Percentiles rank a stretch among this genome's conserved stretches.
These are phyloP conservation scores for Amphichorda felina DNA, from an alignment of 2,329 filamentous ascomycete species.

Conservation along the genomic window DNA sequence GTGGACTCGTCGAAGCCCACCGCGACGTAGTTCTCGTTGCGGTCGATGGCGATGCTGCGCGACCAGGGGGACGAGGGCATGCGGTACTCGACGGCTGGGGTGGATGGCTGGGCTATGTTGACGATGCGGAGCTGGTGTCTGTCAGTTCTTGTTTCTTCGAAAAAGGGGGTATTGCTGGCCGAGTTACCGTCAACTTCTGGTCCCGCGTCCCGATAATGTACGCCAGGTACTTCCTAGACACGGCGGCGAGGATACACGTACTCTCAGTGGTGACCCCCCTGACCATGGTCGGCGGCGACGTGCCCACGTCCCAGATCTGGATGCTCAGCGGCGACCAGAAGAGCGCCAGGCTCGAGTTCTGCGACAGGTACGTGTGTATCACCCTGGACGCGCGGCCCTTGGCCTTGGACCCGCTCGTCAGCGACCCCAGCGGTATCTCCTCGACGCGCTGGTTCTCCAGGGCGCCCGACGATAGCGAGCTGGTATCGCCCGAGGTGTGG, in stretches of 20 bases:
- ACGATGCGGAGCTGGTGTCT: slow-evolving; percentile 20
- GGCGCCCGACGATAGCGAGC: slow-evolving; percentile 20
- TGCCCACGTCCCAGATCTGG: slow-evolving; percentile 24
- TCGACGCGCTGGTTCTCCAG: slow-evolving; percentile 21
- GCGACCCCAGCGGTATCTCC: slow-evolving; percentile 21
- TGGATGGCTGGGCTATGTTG: slow-evolving; percentile 18
- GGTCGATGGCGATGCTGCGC: slow-evolving; percentile 24
- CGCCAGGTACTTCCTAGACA: slow-evolving; percentile 21
- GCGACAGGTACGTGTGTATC: slow-evolving; percentile 22
- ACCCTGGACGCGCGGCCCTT: slow-evolving; percentile 17
- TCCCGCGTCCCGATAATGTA: slow-evolving; percentile 27
- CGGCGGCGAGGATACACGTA: slow-evolving; percentile 23
- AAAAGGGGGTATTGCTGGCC: slow-evolving; percentile 1
- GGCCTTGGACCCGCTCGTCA: slow-evolving; percentile 13
- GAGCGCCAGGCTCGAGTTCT: slow-evolving; percentile 23
- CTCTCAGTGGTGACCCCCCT: slow-evolving; percentile 19
- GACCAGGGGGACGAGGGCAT: slow-evolving; percentile 25
- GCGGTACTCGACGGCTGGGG: slow-evolving; percentile 21
- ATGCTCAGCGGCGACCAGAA: slow-evolving; percentile 25
- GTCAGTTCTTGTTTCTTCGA: neutral
- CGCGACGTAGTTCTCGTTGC: slow-evolving; percentile 24
- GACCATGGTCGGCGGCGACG: slow-evolving; percentile 19
- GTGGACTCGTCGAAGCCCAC: slow-evolving; percentile 26
- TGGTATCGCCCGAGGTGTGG: slow-evolving; percentile 19
- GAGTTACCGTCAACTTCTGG: slow-evolving; percentile 26